Evolutionary conservation across 305 asterid genomes (phyloP).

Genomic region (Galium porrigens): DNA sequence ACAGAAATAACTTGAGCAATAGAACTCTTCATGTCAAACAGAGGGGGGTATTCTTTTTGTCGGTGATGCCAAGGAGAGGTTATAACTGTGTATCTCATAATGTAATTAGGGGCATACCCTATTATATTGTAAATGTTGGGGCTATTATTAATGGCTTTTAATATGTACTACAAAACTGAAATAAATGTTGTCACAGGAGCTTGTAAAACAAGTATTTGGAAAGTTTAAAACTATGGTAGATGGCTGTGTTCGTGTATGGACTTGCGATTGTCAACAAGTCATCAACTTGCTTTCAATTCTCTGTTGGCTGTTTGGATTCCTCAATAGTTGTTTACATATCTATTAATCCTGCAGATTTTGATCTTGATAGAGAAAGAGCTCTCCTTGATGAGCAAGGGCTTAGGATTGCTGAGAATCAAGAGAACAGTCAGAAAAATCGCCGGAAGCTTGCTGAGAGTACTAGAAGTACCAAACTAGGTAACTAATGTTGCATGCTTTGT

Average conservation of each 20-base stretch:
- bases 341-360: slow-evolving; percentile 44
- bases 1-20: not conserved
- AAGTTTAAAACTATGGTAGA: not conserved
- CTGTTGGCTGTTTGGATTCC: slow-evolving; percentile 7
- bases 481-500: not conserved
- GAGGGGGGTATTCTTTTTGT: not conserved
- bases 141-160: not conserved
- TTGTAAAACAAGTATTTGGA: not conserved
- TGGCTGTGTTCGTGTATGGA: not conserved
- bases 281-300: not conserved
- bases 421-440: slow-evolving; percentile 87
- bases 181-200: not conserved
- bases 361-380: slow-evolving; percentile 80
- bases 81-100: not conserved
- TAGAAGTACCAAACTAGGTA: slow-evolving; percentile 43
- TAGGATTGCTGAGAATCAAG: slow-evolving; percentile 92
- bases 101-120: not conserved
- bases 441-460: slow-evolving; percentile 98
- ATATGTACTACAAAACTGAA: not conserved
- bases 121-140: not conserved
- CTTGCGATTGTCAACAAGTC: not conserved
- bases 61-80: not conserved
- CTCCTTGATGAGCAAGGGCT: slow-evolving; percentile 85
- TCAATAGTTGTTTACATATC: not conserved
- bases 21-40: not conserved